Evolutionary conservation across 148 eudicot species (phyloP), one percentile per base, ranked within the genome.

Genomic region (Cornus suecica): DNA sequence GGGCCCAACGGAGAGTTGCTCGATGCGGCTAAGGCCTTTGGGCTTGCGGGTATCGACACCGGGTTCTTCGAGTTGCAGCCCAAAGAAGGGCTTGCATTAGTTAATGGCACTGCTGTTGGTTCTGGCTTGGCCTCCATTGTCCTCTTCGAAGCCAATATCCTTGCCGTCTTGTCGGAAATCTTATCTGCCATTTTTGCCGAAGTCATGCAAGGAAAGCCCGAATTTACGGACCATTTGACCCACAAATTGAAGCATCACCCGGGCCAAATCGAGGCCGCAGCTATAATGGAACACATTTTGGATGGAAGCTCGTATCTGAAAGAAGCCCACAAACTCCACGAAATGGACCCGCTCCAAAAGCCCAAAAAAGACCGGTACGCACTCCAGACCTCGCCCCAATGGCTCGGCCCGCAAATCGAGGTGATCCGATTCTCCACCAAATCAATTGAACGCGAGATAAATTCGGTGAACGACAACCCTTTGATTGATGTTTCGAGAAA

Each of bases 201-300:
- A 66, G 84, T 81, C 7, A 74, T 77, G 84, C 80, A 81, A 34
- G 84, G 84, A 51, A 81, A 81, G 37, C 80, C 80, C 27, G 84
- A 77, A 60, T 81, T 81, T 29, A 81, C 80, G 8, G 84, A 81
- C 72, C 78, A 82, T 45, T 70, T 82, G 72, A 82, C 84, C 26
- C 84, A 82, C 61, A 82, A 78, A 37, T 23, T 82, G 63, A 82
- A 78, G 76, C 84, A 82, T 23, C 84, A 82, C 54, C 84, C 84
- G 10, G 81, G 84, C 31, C 84, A 81, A 61, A 81, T 81, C 29
- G 84, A 81, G 68, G 84, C 84, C 10, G 84, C 78, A 7, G 84
- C 80, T 2, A 78, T 78, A 31, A 82, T 82, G 84, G 84, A 81
- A 65, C 84, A 81, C 27, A 77, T 81, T n/a, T 27, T 81, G 15